These are phyloP conservation scores for Candida cerambycidarum DNA, from an alignment of 805 yeast species.

Conservation along the genomic window DNA sequence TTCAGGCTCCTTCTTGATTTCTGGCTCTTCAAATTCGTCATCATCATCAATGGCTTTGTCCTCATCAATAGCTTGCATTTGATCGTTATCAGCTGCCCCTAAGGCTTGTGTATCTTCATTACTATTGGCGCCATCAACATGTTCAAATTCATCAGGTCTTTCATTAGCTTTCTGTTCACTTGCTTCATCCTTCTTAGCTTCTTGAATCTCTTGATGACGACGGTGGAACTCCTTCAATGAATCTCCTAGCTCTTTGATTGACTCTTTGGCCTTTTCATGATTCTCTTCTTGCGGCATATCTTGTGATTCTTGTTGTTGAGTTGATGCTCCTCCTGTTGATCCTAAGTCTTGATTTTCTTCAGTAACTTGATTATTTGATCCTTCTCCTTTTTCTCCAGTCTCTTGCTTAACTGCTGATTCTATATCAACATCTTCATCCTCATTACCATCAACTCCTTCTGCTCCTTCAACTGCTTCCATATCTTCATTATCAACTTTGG, in stretches of 20 bases:
- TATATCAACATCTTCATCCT: conserved; percentile 49
- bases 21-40: conserved; percentile 20
- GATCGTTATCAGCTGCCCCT: conserved; percentile 85
- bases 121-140: conserved; percentile 75
- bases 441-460: conserved; percentile 57
- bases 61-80: conserved; percentile 72
- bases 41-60: conserved; percentile 82
- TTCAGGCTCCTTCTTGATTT: conserved; percentile 31
- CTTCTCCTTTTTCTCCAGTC: conserved; percentile 60
- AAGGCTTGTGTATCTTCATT: conserved; percentile 85
- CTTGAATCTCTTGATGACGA: conserved; percentile 83
- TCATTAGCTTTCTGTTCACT: conserved; percentile 56
- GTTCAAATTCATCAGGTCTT: conserved; percentile 84
- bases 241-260: conserved; percentile 88
- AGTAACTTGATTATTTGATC: conserved; percentile 54
- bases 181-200: conserved; percentile 50
- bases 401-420: conserved; percentile 62
- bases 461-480: conserved; percentile 29
- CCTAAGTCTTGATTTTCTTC: conserved; percentile 70
- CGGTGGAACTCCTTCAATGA: conserved; percentile 88
- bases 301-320: conserved; percentile 36
- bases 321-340: conserved; percentile 55
- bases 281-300: conserved; percentile 49
- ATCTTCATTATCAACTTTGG: conserved; percentile 33
- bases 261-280: conserved; percentile 68